Base-by-base conservation (phyloP, 495 filamentous ascomycete genomes). In the Neurospora pannonica region DNA sequence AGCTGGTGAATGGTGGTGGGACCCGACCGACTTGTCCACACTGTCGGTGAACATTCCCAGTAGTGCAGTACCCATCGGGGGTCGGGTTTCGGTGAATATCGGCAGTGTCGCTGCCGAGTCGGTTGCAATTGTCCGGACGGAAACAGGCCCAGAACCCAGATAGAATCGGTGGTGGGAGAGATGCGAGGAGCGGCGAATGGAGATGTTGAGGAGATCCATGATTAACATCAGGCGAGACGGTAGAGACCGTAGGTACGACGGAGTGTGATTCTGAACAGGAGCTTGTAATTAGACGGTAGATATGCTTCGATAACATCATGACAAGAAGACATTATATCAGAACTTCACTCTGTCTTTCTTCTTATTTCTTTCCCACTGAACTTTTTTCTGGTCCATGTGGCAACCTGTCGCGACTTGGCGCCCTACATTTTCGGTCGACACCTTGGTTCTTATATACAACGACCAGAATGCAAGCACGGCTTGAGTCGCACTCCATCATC, bases 401-500 rank as follows among this genome's bases (percentile, higher is more conserved):
- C 10, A 24, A 5, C 24, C 10, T 48, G 9, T 2, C 24, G 43
- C n/a, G 10, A 8, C 24, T 24, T 48, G 43, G 21, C 21, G 10
- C n/a, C 46, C 1, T 48, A 4, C 10, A 0, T 54, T 54, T 4
- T 0, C 42, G 5, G 42, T 46, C 9, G 8, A 10, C 4, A 21
- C 0, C 6, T 5, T 54, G 9, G 0, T 54, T 13, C 9, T 13
- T 24, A 2, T 6, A 54, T 13, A 13, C 46, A 54, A 54, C 21
- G 4, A 54, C 10, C 4, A 24, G 1, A 54, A 13, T 48, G 10
- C 5, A 54, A 24, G 21, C 3, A 5, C 21, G 9, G 46, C 9
- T 46, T 21, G 9, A 21, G 8, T 10, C 4, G 8, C 42, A n/a
- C 42, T 77, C 77, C 11, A 73, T 80, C 39, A 77, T 82, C 54